Evolutionary conservation across 1,284 basidiomycete genomes (phyloP), one percentile per base, ranked within the genome.

Genomic region (Cerioporus squamosus): DNA sequence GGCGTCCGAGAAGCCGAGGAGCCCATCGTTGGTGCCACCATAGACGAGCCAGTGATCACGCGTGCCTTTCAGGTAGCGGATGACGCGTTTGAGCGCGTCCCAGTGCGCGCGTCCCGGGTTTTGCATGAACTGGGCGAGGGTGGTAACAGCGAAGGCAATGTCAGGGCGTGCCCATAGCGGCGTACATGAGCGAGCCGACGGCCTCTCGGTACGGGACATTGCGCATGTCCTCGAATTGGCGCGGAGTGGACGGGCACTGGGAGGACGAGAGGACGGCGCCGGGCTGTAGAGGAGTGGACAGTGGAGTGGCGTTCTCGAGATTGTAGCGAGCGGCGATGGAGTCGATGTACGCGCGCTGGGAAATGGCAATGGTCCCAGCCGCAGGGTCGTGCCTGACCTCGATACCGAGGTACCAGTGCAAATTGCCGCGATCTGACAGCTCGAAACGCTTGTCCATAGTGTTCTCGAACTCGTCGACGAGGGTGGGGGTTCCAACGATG

Each of bases 361-460:
- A 62, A 33, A 76, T 52, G 20, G 65, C 55, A 20, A 76, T 63
- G 1, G 67, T 72, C 3, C 66, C 18, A 0, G 48, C 52, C 2
- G 43, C 40, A 17, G 59, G 33, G 45, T 76, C 66, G 20, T 69
- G 63, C 5, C 50, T 50, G 47, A 77, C 63, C 44, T 71, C 62
- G 44, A 77, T 66, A 1, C 75, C 72, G 2, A 78, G 62, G n/a
- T 77, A 58, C 62, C 66, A 73, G 6, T 59, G 55, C 18, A 70
- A 64, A 1, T 62, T 49, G 0, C 76, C 76, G 0, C 74, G 62
- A 51, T 73, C 69, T 3, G 66, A 70, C 26, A 77, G 66, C 12
- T 68, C 59, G 62, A 70, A 76, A 36, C 59, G 60, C 2, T 29
- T 14, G 2, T 64, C 54, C 5, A 78, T 62, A 2, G 66, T 53